A percentile compares a stretch with the other conserved stretches of the same genome.
Evolutionary conservation across 2,329 filamentous ascomycete species (phyloP).

Genomic region (Scedosporium apiospermum): DNA sequence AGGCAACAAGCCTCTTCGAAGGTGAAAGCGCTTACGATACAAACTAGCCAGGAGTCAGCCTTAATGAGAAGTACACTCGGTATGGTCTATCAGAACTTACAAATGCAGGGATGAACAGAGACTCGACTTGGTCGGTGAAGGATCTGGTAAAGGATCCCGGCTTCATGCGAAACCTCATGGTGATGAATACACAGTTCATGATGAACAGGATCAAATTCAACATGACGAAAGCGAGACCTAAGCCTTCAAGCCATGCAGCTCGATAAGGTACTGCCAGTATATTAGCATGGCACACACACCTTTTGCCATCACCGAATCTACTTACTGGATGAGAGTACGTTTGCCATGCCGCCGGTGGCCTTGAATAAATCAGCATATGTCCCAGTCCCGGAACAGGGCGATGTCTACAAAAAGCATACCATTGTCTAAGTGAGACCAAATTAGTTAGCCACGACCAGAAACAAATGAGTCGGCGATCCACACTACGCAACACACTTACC

Average conservation of each 20-base stretch:
- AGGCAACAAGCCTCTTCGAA: constrained; percentile 22
- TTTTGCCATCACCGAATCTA: constrained; percentile 4
- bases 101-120: constrained; percentile 63
- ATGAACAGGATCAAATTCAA: constrained; percentile 55
- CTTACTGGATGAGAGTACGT: constrained; percentile 44
- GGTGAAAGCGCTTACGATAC: constrained; percentile 28
- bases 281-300: not conserved
- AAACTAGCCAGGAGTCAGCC: constrained; percentile 21
- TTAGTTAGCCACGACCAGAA: not conserved
- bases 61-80: not conserved
- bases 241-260: constrained; percentile 41
- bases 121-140: constrained; percentile 69
- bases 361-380: constrained; percentile 17
- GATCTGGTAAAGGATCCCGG: constrained; percentile 31
- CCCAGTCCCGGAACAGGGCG: constrained; percentile 1
- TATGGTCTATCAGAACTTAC: too few relatives aligned
- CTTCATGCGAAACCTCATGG: constrained; percentile 49
- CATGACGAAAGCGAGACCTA: constrained; percentile 53
- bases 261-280: not conserved
- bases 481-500: constrained; percentile 17
- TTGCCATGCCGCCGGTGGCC: constrained; percentile 48
- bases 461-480: not conserved
- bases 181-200: constrained; percentile 53
- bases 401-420: not conserved
- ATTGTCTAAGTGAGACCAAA: not conserved